Percentiles rank a stretch among this genome's conserved stretches.
These are phyloP conservation scores for Beauveria sp. DNA, from an alignment of 2,329 filamentous ascomycete species.

Conservation along the genomic window DNA sequence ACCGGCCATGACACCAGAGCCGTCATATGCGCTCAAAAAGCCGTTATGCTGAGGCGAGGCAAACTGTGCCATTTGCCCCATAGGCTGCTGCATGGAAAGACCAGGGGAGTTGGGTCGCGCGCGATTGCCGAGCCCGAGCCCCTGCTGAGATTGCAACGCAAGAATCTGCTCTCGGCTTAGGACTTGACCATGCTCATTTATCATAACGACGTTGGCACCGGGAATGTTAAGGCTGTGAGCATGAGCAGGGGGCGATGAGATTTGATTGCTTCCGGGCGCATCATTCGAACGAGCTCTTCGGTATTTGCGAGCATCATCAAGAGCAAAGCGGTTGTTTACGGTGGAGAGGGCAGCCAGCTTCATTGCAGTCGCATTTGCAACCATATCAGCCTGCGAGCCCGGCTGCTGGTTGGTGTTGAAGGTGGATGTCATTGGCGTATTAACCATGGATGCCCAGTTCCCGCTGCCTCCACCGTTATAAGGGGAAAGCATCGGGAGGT, in stretches of 20 bases:
- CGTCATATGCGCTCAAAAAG: slow-evolving; percentile 83
- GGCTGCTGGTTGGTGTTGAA: slow-evolving; percentile 48
- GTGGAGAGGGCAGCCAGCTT: slow-evolving; percentile 94
- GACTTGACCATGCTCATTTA: slow-evolving; percentile 86
- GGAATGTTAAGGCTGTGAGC: slow-evolving; percentile 53
- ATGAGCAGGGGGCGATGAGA: slow-evolving; percentile 48
- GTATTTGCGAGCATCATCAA: slow-evolving; percentile 96
- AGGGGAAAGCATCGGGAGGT: slow-evolving; percentile 80
- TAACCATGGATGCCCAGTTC: slow-evolving; percentile 98
- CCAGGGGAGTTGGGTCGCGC: slow-evolving; percentile 88
- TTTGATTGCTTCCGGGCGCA: slow-evolving; percentile 53
- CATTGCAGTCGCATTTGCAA: slow-evolving; percentile 98
- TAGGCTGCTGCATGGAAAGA: slow-evolving; percentile 64
- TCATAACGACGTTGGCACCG: slow-evolving; percentile 79
- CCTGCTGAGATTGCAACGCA: slow-evolving; percentile 64
- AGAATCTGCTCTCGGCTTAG: slow-evolving; percentile 79
- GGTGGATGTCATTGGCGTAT: slow-evolving; percentile 88
- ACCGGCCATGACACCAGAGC: slow-evolving; percentile 60
- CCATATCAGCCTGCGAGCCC: slow-evolving; percentile 76
- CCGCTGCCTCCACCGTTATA: slow-evolving; percentile 65
- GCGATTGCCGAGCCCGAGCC: slow-evolving; percentile 55
- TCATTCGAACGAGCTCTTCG: slow-evolving; percentile 86
- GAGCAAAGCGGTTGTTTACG: slow-evolving; percentile 93
- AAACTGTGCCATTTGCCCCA: slow-evolving; percentile 62
- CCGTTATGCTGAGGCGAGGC: slow-evolving; percentile 90